Evolutionary conservation across 2,329 filamentous ascomycete genomes (phyloP).

Genomic region (Helicocarpus griseus): DNA sequence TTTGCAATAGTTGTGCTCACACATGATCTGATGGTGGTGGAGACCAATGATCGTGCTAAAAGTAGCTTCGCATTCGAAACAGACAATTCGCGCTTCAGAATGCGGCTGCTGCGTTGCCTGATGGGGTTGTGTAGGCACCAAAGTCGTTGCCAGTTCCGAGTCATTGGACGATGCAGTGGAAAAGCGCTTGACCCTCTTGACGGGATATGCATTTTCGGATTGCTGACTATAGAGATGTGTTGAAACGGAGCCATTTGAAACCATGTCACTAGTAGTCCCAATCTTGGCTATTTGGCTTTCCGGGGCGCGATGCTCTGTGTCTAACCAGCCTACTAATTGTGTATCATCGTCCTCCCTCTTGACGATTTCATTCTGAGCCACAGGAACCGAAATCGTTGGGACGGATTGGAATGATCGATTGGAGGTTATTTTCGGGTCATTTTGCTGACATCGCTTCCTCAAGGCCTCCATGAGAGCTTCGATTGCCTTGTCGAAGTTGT

Average conservation of each 20-base stretch:
- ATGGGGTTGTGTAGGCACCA: neutral
- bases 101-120: neutral
- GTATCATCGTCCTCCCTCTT: neutral
- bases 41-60: conserved; percentile 9
- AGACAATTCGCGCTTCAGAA: conserved; percentile 4
- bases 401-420: neutral
- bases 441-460: neutral
- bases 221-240: neutral
- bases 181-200: neutral
- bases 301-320: neutral
- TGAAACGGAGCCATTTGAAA: neutral
- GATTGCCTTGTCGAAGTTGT: neutral
- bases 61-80: conserved; percentile 8
- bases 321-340: too few relatives aligned
- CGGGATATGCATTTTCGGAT: neutral
- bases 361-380: neutral
- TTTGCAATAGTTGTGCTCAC: conserved; percentile 12
- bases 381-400: too few relatives aligned
- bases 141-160: neutral
- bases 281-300: neutral
- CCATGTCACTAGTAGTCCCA: neutral
- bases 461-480: neutral
- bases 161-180: neutral
- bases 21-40: conserved; percentile 12
- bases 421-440: neutral